These are phyloP conservation scores for Diaporthe velutina DNA, from an alignment of 2,329 filamentous ascomycete species.

Conservation along the genomic window DNA sequence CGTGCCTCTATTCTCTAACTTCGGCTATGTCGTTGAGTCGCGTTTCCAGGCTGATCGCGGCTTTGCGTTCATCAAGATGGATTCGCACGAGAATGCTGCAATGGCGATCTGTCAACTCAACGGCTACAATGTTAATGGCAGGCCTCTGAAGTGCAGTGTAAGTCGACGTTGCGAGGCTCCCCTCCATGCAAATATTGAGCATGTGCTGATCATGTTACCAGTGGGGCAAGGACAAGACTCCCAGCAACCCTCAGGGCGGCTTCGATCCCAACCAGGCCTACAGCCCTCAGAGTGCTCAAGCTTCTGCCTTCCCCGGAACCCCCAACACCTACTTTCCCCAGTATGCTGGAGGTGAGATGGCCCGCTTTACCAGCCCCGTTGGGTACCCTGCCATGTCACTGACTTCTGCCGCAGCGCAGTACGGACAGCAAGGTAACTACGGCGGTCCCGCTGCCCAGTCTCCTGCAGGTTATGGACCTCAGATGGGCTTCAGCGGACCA, in stretches of 20 bases:
- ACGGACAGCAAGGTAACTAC: constrained; percentile 77
- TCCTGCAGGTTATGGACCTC: constrained; percentile 74
- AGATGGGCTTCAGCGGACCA: constrained; percentile 78
- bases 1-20: constrained; percentile 98
- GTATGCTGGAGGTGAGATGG: constrained; percentile 78
- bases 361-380: constrained; percentile 9
- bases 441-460: constrained; percentile 70
- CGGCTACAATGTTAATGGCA: constrained; percentile 97
- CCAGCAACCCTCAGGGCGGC: constrained; percentile 71
- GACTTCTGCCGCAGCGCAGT: constrained; percentile 68
- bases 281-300: constrained; percentile 81
- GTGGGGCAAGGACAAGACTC: constrained; percentile 99
- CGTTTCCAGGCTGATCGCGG: constrained; percentile 98
- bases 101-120: constrained; percentile 99
- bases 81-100: constrained; percentile 95
- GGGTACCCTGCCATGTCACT: constrained; percentile 58
- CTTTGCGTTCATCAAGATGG: constrained; percentile 99
- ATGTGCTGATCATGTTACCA: constrained; percentile 54
- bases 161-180: constrained; percentile 56
- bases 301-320: constrained; percentile 80
- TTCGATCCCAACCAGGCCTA: constrained; percentile 85
- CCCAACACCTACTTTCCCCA: constrained; percentile 91
- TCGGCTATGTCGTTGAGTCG: constrained; percentile 96
- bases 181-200: constrained; percentile 45
- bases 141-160: constrained; percentile 98